Evolutionary conservation across 2,329 filamentous ascomycete genomes (phyloP).

Genomic region (Botryotinia calthae): DNA sequence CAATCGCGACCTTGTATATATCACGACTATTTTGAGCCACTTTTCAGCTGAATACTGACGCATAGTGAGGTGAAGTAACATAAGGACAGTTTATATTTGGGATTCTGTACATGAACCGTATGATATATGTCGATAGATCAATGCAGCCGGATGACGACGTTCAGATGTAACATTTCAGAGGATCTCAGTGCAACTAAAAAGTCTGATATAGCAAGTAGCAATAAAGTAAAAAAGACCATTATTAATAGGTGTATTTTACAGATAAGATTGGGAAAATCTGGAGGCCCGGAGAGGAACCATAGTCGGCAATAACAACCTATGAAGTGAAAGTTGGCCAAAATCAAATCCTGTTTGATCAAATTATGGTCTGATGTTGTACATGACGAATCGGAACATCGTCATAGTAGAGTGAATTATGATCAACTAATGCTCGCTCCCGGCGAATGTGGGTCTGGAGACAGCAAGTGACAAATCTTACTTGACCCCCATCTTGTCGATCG

Average conservation of each 20-base stretch:
- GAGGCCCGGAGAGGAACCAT: not conserved
- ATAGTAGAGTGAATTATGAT: not conserved
- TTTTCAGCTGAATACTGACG: conserved; percentile 14
- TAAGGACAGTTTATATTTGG: not conserved
- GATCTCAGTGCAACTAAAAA: not conserved
- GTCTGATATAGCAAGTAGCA: not conserved
- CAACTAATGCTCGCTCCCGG: conserved; percentile 2
- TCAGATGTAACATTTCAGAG: not conserved
- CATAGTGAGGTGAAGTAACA: not conserved
- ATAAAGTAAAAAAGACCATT: not conserved
- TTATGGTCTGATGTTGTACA: conserved; percentile 1
- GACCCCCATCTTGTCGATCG: not conserved
- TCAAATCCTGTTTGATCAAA: not conserved
- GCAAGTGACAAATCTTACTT: not conserved
- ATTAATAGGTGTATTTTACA: not conserved
- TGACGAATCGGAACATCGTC: not conserved
- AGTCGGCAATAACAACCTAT: not conserved
- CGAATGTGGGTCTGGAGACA: not conserved
- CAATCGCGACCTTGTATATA: conserved; percentile 9
- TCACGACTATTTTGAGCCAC: not conserved
- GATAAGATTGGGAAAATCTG: not conserved
- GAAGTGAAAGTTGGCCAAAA: not conserved
- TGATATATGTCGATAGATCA: not conserved
- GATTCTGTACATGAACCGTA: not conserved
- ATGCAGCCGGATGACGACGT: not conserved